Conservation (phyloP, 441 rosid genomes). For the Theobroma grandiflorum region DNA sequence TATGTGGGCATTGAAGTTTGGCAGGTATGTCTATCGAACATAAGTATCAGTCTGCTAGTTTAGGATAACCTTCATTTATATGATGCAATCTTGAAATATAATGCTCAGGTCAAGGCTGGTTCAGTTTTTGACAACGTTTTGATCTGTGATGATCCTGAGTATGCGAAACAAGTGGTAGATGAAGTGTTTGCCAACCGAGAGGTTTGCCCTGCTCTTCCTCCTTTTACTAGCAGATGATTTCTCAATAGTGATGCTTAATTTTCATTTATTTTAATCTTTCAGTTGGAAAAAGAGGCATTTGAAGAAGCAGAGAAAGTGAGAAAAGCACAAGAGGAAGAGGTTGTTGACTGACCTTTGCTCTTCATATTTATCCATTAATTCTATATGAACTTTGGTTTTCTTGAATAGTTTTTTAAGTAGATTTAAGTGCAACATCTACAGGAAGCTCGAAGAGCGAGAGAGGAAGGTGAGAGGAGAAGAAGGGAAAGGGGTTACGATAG, state of each 20-base stretch:
- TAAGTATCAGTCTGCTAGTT: background rate
- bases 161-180: conserved; percentile 79
- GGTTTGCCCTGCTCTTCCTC: conserved; percentile 45
- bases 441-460: conserved; percentile 76
- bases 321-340: conserved; percentile 92
- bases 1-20: conserved; percentile 90
- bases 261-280: conserved; percentile 30
- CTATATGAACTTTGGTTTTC: background rate
- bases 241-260: background rate
- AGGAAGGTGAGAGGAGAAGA: conserved; percentile 81
- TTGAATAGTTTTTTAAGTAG: background rate
- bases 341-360: conserved; percentile 24
- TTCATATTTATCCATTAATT: background rate
- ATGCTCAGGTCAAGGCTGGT: conserved; percentile 80
- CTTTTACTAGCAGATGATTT: background rate
- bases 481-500: conserved; percentile 52
- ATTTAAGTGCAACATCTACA: conserved; percentile 31
- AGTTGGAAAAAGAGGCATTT: conserved; percentile 83
- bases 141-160: conserved; percentile 83
- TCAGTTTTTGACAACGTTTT: conserved; percentile 81
- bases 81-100: conserved; percentile 3
- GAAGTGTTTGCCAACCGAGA: conserved; percentile 70
- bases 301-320: conserved; percentile 86
- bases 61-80: conserved; percentile 1
- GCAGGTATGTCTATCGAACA: conserved; percentile 58